These are phyloP conservation scores for Sphaceloma murrayae DNA, from an alignment of 2,329 filamentous ascomycete species.

Conservation along the genomic window DNA sequence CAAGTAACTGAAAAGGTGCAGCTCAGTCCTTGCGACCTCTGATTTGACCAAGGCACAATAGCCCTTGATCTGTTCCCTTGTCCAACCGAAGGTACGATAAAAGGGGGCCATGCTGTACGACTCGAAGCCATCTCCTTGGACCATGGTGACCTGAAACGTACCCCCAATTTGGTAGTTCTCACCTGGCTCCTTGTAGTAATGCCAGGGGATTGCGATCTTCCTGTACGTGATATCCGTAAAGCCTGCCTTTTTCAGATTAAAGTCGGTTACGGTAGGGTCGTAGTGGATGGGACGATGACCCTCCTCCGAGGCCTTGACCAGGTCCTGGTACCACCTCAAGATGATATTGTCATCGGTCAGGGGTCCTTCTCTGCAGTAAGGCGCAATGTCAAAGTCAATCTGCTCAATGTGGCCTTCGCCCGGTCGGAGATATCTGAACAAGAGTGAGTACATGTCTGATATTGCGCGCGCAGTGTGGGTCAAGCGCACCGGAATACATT, in stretches of 20 bases:
- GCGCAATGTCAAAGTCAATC: conserved; percentile 76
- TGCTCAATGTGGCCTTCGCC: conserved; percentile 72
- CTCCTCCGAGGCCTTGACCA: conserved; percentile 55
- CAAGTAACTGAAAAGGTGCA: conserved; percentile 10
- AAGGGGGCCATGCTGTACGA: conserved; percentile 60
- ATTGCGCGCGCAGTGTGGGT: neutral
- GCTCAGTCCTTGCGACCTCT: conserved; percentile 42
- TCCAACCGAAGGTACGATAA: conserved; percentile 35
- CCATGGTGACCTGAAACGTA: conserved; percentile 76
- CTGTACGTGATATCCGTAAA: conserved; percentile 71
- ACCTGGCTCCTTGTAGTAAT: conserved; percentile 58
- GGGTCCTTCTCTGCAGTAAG: conserved; percentile 59
- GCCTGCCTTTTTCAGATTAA: conserved; percentile 57
- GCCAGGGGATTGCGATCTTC: conserved; percentile 60
- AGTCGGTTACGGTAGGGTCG: conserved; percentile 48
- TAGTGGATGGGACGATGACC: conserved; percentile 57
- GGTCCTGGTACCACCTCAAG: conserved; percentile 55
- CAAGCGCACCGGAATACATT: conserved; percentile 54
- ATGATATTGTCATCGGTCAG: conserved; percentile 46
- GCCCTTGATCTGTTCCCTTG: conserved; percentile 48
- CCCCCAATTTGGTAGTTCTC: conserved; percentile 59
- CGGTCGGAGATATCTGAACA: conserved; percentile 60
- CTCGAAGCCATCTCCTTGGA: conserved; percentile 54
- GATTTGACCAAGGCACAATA: conserved; percentile 54
- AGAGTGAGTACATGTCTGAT: conserved; percentile 15